Percentiles rank a stretch among this genome's conserved stretches.
Evolutionary conservation across 495 filamentous ascomycete genomes (phyloP).

Genomic region (Tuber calosporum): DNA sequence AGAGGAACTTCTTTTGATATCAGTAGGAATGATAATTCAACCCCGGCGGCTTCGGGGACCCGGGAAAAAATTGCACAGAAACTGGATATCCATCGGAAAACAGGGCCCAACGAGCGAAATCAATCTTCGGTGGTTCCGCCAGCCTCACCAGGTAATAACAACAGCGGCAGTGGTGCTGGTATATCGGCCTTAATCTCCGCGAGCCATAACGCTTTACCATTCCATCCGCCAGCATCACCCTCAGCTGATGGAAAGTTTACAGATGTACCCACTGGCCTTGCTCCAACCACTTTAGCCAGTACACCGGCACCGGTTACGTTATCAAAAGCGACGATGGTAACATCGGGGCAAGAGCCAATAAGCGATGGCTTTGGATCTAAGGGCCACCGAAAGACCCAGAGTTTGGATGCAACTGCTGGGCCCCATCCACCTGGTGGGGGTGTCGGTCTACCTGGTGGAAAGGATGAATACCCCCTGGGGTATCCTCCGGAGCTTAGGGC

Average conservation of each 20-base stretch:
- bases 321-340: constrained; percentile 77
- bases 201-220: constrained; percentile 68
- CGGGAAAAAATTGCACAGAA: constrained; percentile 81
- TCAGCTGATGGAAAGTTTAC: constrained; percentile 17
- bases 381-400: constrained; percentile 72
- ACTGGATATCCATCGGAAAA: constrained; percentile 79
- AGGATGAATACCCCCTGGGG: constrained; percentile 64
- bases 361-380: constrained; percentile 43
- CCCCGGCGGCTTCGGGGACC: constrained; percentile 47
- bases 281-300: constrained; percentile 73
- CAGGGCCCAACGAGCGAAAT: constrained; percentile 47
- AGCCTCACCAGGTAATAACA: constrained; percentile 40
- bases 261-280: constrained; percentile 56
- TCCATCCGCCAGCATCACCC: constrained; percentile 42
- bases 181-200: constrained; percentile 82
- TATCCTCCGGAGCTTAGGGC: constrained; percentile 77
- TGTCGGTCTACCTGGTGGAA: constrained; percentile 22
- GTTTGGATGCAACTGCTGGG: constrained; percentile 57
- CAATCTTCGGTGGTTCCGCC: constrained; percentile 17
- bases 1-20: constrained; percentile 69
- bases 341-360: constrained; percentile 53
- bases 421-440: constrained; percentile 44
- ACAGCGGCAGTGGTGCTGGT: constrained; percentile 54
- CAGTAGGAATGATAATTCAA: constrained; percentile 42
- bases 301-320: constrained; percentile 81